Evolutionary conservation across 371 early-diverging fungal species (phyloP), one percentile per base, ranked within the genome.

Genomic region (Apophysomyces sp.): DNA sequence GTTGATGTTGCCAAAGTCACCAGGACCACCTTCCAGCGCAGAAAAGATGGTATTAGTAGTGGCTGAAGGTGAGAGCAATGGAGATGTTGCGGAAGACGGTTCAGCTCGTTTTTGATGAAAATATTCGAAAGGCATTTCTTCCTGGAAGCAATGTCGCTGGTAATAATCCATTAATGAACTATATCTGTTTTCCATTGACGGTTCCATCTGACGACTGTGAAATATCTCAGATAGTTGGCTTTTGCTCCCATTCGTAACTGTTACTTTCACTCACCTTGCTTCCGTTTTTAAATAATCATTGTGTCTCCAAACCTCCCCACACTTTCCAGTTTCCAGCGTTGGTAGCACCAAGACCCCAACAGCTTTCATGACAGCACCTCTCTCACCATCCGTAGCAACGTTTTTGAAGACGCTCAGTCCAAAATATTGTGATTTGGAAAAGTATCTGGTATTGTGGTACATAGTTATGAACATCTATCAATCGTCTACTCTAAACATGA

Each of bases 291-390:
- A 59, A 62, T 77, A 81, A 4, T 53, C 64, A 6, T 66, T 62
- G 55, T 87, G 86, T 16, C 67, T 61, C 85, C 83, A 86, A 29
- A 84, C 74, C 26, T 75, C 60, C 6, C 80, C 84, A 60, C 75
- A 78, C 6, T 72, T 51, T 7, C 78, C 83, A n/a, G 80, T 77
- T 11, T 73, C 71, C 4, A 60, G 36, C 12, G 76, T 73, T 7
- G 84, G 78, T 29, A 73, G 61, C 0, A 87, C 83, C n/a, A 86
- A 59, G 1, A 84, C 58, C 1, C 86, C 88, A 4, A 86, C 71
- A 5, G 85, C 72, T 9, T 77, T 71, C 88, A 88, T 88, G 37
- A 60, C 68, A 6, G 86, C 85, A 18, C 88, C 88, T 65, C 81
- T 63, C 29, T 75, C 57, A 37, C 57, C 52, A 60, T 66, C 65